Evolutionary conservation across 2,329 filamentous ascomycete species (phyloP), one percentile per base, ranked within the genome.

Genomic region (Colletotrichum shisoi): DNA sequence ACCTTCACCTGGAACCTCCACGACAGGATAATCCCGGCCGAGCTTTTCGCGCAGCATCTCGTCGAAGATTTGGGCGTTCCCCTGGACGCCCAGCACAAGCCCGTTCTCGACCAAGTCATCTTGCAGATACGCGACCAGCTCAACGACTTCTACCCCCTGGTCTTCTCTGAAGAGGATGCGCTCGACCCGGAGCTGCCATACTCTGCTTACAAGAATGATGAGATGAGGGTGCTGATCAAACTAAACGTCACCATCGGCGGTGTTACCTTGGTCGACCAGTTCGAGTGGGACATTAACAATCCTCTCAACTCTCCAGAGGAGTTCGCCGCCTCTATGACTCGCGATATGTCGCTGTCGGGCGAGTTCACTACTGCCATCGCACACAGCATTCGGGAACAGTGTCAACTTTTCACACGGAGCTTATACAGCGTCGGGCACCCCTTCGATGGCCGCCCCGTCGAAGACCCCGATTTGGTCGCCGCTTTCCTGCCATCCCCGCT

Each of bases 251-350:
- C 95, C 7, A 97, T 99, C 74, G 95, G 94, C 46, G 91, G 92
- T 70, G 92, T 96, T 75, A 98, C 94, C 0, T 83, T 99, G 31
- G 90, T 97, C 42, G 95, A 99, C 74, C 95, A 98, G 76, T 98
- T 99, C 69, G 95, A 99, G 79, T 99, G 95, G 95, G 95, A 99
- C 73, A 93, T 98, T 76, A 98, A 98, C 79, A 96, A 97, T 76
- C 91, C 94, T 0, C 82, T 90, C 62, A 99, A 99, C 77, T 96
- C 91, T 0, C 93, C 95, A 2, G 95, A 99, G 79, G 93, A 96
- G 65, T 99, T 99, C 77, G 95, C 95, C 31, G 83, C 87, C 69
- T 89, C 89, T 75, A 96, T 98, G 92, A 89, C 94, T 0, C 87
- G 89, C 67, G 95, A 99, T 74, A 84, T 99, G 31, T 94, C 94